Conservation (phyloP, 106 monocot genomes). For the Agapanthus africanus region DNA sequence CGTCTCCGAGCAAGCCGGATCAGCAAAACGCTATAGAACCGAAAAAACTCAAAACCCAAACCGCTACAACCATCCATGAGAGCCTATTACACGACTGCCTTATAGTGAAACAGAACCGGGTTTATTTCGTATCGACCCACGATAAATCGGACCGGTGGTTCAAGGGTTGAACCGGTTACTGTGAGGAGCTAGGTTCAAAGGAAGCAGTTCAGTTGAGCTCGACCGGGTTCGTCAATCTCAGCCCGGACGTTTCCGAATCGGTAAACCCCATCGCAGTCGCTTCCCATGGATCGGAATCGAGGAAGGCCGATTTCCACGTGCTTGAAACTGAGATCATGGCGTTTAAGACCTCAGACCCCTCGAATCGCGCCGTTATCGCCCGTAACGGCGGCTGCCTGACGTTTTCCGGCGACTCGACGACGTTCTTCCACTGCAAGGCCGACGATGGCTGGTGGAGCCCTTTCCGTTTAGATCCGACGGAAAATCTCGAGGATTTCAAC, state of each 20-base stretch:
- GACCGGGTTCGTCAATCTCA: conserved; percentile 41
- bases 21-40: conserved; percentile 31
- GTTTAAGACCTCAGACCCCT: conserved; percentile 36
- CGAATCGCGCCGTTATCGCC: conserved; percentile 24
- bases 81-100: conserved; percentile 77
- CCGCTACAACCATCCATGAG: conserved; percentile 17
- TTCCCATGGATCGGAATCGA: conserved; percentile 40
- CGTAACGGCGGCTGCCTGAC: conserved; percentile 63
- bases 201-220: conserved; percentile 42
- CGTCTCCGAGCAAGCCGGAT: conserved; percentile 63
- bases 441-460: conserved; percentile 93
- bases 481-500: background rate
- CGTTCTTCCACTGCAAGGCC: conserved; percentile 65
- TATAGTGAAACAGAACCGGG: conserved; percentile 18
- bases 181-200: conserved; percentile 11
- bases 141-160: conserved; percentile 30
- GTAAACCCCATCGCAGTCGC: conserved; percentile 70
- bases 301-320: conserved; percentile 61
- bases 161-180: conserved; percentile 72
- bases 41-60: conserved; percentile 8
- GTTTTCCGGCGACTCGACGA: conserved; percentile 51
- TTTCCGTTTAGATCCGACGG: conserved; percentile 34
- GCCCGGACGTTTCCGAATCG: conserved; percentile 60
- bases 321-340: conserved; percentile 63
- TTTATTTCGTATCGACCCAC: conserved; percentile 65